A percentile compares a stretch with the other conserved stretches of the same genome.
These are phyloP conservation scores for Triangularia verruculosa DNA, from an alignment of 2,329 filamentous ascomycete species.

Conservation along the genomic window DNA sequence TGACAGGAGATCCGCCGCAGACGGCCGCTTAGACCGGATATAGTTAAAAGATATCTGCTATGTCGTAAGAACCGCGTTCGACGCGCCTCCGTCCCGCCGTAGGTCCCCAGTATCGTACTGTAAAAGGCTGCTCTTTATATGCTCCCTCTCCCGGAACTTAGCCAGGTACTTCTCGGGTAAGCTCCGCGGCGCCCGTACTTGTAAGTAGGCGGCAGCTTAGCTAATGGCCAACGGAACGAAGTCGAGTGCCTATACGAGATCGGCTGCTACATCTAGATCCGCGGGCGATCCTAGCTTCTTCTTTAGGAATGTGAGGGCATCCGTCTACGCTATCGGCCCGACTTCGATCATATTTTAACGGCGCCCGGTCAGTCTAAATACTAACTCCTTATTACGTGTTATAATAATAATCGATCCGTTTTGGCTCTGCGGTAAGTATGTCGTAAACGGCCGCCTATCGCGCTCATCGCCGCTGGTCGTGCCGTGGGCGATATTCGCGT, in stretches of 20 bases:
- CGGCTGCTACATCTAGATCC: constrained; percentile 17
- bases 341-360: constrained; percentile 27
- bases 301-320: constrained; percentile 33
- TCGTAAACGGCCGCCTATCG: constrained; percentile 21
- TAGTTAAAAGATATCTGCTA: constrained; percentile 33
- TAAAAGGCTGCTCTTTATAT: constrained; percentile 18
- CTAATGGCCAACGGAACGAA: constrained; percentile 35
- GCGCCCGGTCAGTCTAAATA: constrained; percentile 23
- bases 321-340: constrained; percentile 29
- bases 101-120: constrained; percentile 23
- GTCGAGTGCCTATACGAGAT: constrained; percentile 32
- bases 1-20: constrained; percentile 42
- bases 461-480: not conserved
- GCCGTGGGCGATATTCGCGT: no score
- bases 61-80: constrained; percentile 30
- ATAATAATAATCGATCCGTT: constrained; percentile 34
- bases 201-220: constrained; percentile 36
- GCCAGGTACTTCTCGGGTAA: constrained; percentile 39
- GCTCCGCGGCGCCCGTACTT: constrained; percentile 26
- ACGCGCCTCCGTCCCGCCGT: constrained; percentile 22
- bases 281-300: constrained; percentile 25
- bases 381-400: constrained; percentile 26
- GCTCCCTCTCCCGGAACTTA: constrained; percentile 28
- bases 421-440: constrained; percentile 30
- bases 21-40: constrained; percentile 33